Evolutionary conservation across 2,329 filamentous ascomycete genomes (phyloP).

Genomic region (Epichloe sibirici): DNA sequence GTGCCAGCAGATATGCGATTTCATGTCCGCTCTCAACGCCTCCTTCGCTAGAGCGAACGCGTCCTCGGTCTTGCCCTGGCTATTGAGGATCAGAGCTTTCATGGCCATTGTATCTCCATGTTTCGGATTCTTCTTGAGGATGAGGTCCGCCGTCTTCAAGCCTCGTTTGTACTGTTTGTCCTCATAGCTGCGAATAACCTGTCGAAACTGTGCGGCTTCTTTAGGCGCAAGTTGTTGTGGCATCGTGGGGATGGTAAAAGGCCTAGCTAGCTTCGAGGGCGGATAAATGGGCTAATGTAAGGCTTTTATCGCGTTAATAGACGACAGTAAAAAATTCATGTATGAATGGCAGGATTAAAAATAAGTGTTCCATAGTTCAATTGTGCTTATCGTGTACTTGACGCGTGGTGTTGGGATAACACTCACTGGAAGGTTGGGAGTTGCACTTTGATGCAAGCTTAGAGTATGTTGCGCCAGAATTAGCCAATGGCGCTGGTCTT

Average conservation of each 20-base stretch:
- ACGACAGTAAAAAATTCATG: neutral
- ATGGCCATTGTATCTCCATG: conserved; percentile 98
- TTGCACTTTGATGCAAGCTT: neutral
- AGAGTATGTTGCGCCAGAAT: neutral
- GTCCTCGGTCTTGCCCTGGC: conserved; percentile 82
- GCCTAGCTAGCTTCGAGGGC: neutral
- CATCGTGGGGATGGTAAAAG: conserved; percentile 33
- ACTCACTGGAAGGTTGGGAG: neutral
- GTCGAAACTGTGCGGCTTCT: conserved; percentile 86
- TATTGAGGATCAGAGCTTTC: conserved; percentile 95
- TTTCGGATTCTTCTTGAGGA: conserved; percentile 84
- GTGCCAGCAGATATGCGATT: conserved; percentile 98
- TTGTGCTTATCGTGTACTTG: neutral
- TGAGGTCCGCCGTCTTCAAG: conserved; percentile 90
- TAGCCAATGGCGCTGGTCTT: neutral
- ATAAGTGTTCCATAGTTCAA: neutral
- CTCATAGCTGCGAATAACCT: conserved; percentile 92
- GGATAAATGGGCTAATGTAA: neutral
- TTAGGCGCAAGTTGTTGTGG: conserved; percentile 69
- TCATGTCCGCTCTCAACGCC: conserved; percentile 92
- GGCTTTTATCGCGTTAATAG: neutral
- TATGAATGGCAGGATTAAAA: neutral
- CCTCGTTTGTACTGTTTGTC: conserved; percentile 95
- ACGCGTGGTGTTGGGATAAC: neutral
- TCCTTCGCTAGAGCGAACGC: conserved; percentile 88